phyloP scores from a whole-genome alignment of 352 stramenopile genomes.

The Blastocystis sp. region DNA sequence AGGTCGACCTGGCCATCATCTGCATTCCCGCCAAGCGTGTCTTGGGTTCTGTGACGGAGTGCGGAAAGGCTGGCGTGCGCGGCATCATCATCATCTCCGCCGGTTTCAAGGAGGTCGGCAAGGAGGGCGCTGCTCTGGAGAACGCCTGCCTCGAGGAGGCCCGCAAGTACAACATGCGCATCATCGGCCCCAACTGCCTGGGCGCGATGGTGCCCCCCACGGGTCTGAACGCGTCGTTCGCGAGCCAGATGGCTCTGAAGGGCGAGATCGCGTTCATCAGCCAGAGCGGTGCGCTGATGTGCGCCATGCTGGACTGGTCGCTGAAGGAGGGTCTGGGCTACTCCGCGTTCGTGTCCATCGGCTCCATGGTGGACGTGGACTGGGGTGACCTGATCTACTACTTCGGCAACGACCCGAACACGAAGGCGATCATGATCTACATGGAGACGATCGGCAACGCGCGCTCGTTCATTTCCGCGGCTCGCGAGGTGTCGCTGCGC shows the following conservation, averaged over 20 bases:
- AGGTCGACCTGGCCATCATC: slow-evolving; percentile 73
- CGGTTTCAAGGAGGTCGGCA: slow-evolving; percentile 73
- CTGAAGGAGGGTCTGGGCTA: slow-evolving; percentile 73
- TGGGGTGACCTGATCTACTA: slow-evolving; percentile 74
- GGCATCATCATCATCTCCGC: slow-evolving; percentile 73
- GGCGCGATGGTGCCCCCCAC: slow-evolving; percentile 72
- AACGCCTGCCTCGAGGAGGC: slow-evolving; percentile 71
- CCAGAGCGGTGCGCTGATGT: slow-evolving; percentile 72
- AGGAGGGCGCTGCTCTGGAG: slow-evolving; percentile 72
- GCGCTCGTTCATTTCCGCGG: slow-evolving; percentile 72
- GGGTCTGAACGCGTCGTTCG: slow-evolving; percentile 73
- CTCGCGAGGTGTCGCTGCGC: slow-evolving; percentile 71
- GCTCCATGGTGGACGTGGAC: slow-evolving; percentile 72
- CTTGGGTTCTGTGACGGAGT: slow-evolving; percentile 71
- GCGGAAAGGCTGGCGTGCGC: slow-evolving; percentile 72
- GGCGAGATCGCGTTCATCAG: slow-evolving; percentile 72
- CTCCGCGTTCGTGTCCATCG: slow-evolving; percentile 71
- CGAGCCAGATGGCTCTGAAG: slow-evolving; percentile 71
- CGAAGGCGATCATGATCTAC: slow-evolving; percentile 72
- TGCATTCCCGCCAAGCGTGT: slow-evolving; percentile 71
- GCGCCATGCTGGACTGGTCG: slow-evolving; percentile 72
- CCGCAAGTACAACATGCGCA: slow-evolving; percentile 71
- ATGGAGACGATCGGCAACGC: slow-evolving; percentile 73
- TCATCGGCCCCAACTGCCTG: slow-evolving; percentile 73
- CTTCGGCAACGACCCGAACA: slow-evolving; percentile 70